Base-by-base conservation (phyloP, 805 yeast genomes). In the Suhomyces faveliae region DNA sequence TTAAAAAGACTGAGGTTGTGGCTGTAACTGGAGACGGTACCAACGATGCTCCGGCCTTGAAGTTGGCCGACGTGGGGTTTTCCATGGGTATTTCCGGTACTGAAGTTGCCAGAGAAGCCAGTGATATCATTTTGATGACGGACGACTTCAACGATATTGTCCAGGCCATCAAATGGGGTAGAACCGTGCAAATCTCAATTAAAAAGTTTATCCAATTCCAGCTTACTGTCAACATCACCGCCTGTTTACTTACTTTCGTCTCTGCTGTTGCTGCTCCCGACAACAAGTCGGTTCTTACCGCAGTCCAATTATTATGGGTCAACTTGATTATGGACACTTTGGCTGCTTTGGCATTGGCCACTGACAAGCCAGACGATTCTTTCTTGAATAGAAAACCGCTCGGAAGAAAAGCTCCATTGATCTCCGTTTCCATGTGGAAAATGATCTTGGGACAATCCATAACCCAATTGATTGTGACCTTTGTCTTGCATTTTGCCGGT, bases 21-120 rank as follows among this genome's bases (percentile, higher is more conserved):
- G 99, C 99, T 1, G 98, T 92, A 29, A 94, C 99, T 33, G 99
- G 99, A 63, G 99, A 94, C 66, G 99, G 99, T 68, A 92, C 98
- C 7, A 94, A 94, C 66, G 99, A 94, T 76, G 99, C 98, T 0
- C 97, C 97, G 12, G 98, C 99, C 3, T 78, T 94, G 61, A 89
- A 92, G 62, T 76, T 91, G 50, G 99, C 99, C 0, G 98, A 94
- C 70, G 96, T 94, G 49, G 99, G 99, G 1, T 92, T 94, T 63
- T 88, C 98, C 2, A 94, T 94, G 99, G 99, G 99, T 55, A 89
- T 91, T 51, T 79, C 96, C 7, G 99, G 99, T 55, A 94, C 99
- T 2, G 99, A 94, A 69, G 98, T 94, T 52, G 99, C 99, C 8
- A 82, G 97, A 66, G 99, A 94, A 64, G 99, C 99, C 6, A 88